Percentiles rank a stretch among this genome's conserved stretches.
phyloP scores from a whole-genome alignment of 1,284 basidiomycete species.

The Cystobasidium slooffiae region DNA sequence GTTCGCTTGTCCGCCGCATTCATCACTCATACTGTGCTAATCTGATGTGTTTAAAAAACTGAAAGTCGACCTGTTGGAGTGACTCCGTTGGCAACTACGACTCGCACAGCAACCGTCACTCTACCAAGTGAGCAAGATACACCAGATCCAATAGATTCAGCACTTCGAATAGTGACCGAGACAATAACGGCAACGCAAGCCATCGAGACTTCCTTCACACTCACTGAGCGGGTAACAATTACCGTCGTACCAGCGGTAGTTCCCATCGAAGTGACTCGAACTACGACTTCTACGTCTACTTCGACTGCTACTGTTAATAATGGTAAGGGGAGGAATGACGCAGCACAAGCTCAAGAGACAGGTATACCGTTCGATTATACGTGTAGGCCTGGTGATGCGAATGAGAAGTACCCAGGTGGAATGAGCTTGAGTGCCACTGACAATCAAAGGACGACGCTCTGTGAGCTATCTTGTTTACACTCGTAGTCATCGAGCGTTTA shows the following conservation, averaged over 20 bases:
- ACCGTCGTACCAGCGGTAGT: background rate
- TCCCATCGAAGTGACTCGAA: background rate
- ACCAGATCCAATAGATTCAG: conserved; percentile 8
- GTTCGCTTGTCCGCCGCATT: too few species aligned
- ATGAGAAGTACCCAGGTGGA: conserved; percentile 38
- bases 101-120: conserved; percentile 20
- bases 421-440: conserved; percentile 24
- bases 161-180: background rate
- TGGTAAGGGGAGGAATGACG: background rate
- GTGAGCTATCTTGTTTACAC: conserved; percentile 3
- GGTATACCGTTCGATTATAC: conserved; percentile 33
- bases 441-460: conserved; percentile 23
- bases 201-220: background rate
- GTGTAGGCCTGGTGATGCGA: conserved; percentile 35
- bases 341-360: conserved; percentile 9
- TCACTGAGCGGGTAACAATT: background rate
- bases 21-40: background rate
- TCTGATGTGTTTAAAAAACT: background rate
- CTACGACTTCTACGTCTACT: background rate
- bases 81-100: background rate
- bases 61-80: conserved; percentile 18
- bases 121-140: background rate
- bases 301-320: background rate
- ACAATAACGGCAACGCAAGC: conserved; percentile 23
- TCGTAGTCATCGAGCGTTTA: background rate